A percentile compares a stretch with the other conserved stretches of the same genome.
These are phyloP conservation scores for Chlorella sp. DNA, from an alignment of 139 green algal species.

Conservation along the genomic window DNA sequence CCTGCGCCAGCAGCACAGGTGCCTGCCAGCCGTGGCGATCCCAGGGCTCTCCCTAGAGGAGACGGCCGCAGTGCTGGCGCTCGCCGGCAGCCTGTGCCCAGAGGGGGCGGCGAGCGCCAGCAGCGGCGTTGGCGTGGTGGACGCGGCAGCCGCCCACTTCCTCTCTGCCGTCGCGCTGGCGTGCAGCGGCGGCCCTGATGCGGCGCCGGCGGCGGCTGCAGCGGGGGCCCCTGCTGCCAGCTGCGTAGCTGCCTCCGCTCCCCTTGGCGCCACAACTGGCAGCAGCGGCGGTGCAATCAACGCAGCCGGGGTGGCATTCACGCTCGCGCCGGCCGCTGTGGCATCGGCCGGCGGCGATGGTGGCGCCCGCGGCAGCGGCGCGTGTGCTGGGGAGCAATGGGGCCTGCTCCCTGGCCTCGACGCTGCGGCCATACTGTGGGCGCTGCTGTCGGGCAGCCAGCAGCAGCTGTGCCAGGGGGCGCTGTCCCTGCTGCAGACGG, in stretches of 20 bases:
- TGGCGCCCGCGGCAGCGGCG: no score
- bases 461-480: slow-evolving; percentile 24
- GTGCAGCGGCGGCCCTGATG: not conserved
- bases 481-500: slow-evolving; percentile 40
- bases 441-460: slow-evolving; percentile 22
- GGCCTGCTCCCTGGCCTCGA: slow-evolving; percentile 21
- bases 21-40: not conserved
- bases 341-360: not conserved
- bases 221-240: not conserved
- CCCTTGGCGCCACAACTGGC: not conserved
- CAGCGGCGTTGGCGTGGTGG: not conserved
- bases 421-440: slow-evolving; percentile 17
- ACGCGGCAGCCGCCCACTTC: slow-evolving; percentile 18
- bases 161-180: slow-evolving; percentile 15
- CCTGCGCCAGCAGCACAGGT: no score
- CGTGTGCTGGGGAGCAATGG: slow-evolving; percentile 6
- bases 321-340: not conserved
- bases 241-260: not conserved
- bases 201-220: not conserved
- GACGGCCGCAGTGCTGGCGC: slow-evolving; percentile 9
- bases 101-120: not conserved
- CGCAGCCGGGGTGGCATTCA: slow-evolving; percentile 39
- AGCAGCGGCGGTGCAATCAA: slow-evolving; percentile 12
- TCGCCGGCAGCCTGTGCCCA: not conserved
- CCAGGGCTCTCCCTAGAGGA: slow-evolving; percentile 24